These are phyloP conservation scores for Cucumis cinereus DNA, from an alignment of 306 rosid species.

Conservation along the genomic window DNA sequence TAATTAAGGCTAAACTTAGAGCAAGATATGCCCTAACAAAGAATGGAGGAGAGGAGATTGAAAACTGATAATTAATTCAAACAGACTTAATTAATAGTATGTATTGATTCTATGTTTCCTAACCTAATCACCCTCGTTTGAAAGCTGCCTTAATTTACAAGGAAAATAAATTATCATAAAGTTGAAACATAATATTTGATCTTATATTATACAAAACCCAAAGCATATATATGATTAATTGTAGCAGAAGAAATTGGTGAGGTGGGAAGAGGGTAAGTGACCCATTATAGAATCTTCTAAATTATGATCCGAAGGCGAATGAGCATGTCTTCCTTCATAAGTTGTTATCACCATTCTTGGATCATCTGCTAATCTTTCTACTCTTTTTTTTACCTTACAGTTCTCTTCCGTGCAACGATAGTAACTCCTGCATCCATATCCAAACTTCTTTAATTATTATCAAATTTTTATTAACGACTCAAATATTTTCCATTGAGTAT, in stretches of 20 bases:
- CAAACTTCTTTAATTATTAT: too few species aligned
- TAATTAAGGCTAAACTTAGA: too few species aligned
- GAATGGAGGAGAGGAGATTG: too few species aligned
- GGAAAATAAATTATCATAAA: not conserved
- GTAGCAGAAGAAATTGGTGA: not conserved
- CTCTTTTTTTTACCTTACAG: conserved; percentile 1
- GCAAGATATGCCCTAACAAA: not conserved
- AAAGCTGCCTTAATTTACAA: not conserved
- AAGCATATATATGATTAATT: not conserved
- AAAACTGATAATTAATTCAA: not conserved
- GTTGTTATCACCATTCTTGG: conserved; percentile 6
- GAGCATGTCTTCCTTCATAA: conserved; percentile 4
- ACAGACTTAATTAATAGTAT: not conserved
- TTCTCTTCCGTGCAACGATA: not conserved
- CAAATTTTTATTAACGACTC: too few species aligned
- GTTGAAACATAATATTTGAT: not conserved
- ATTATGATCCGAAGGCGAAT: not conserved
- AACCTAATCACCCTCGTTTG: not conserved
- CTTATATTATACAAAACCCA: not conserved
- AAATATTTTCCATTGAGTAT: too few species aligned
- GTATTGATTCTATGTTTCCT: not conserved
- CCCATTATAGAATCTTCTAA: not conserved
- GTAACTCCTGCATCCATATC: not conserved
- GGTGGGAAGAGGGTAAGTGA: not conserved
- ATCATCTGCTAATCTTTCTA: conserved; percentile 1